phyloP scores from a whole-genome alignment of 2,329 filamentous ascomycete genomes.

The Trichoderma cornu-damae region DNA sequence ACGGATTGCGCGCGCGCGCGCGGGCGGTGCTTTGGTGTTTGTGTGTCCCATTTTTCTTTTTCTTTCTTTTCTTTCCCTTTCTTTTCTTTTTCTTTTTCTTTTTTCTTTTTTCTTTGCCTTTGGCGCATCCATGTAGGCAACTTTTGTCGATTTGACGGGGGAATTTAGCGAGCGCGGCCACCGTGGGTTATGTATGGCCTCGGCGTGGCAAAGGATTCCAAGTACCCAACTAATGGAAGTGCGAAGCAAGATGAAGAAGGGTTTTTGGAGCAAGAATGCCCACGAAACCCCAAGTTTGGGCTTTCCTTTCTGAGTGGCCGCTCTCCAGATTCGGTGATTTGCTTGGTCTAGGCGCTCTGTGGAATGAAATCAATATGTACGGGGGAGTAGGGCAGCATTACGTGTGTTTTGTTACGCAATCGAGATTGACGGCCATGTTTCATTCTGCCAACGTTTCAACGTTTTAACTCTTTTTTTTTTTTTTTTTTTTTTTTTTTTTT shows the following conservation, averaged over 20 bases:
- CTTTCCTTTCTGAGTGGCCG: not conserved
- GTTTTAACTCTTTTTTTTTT: too few species aligned
- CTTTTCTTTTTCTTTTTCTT: not conserved
- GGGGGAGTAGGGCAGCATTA: not conserved
- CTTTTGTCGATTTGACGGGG: not conserved
- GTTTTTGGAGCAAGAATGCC: not conserved
- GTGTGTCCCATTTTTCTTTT: too few species aligned
- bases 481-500: too few species aligned
- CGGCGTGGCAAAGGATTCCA: not conserved
- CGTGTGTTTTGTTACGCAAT: not conserved
- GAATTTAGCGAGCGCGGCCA: not conserved
- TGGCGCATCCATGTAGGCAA: constrained; percentile 3
- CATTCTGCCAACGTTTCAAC: not conserved
- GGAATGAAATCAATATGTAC: not conserved
- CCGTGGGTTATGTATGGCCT: not conserved
- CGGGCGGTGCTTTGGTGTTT: not conserved
- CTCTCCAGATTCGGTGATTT: too few species aligned
- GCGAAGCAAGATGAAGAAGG: too few species aligned
- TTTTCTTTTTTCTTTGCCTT: too few species aligned
- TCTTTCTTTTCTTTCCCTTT: not conserved
- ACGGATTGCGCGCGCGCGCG: constrained; percentile 1
- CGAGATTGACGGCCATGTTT: not conserved
- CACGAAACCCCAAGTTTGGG: not conserved
- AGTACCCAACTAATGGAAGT: too few species aligned
- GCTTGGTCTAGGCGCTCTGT: not conserved